Conservation (phyloP, 352 stramenopile genomes). For the Phytophthora chlamydospora region DNA sequence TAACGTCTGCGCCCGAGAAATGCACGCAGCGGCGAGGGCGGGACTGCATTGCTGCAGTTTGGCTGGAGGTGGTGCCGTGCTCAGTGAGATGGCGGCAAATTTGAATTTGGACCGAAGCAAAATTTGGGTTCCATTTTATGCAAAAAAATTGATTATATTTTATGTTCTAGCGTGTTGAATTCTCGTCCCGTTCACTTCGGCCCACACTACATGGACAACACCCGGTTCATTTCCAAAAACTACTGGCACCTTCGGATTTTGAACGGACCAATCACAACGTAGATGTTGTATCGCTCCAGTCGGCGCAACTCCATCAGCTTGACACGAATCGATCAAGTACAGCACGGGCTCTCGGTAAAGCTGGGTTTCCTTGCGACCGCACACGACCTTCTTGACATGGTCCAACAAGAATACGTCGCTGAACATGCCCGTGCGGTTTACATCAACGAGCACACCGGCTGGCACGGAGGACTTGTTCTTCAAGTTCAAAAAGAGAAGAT, state of each 20-base stretch:
- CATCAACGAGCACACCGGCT: slow-evolving; percentile 4
- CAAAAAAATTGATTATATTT: no score
- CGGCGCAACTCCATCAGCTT: slow-evolving; percentile 3
- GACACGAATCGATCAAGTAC: slow-evolving; percentile 17
- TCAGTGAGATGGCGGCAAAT: neutral
- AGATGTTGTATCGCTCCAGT: slow-evolving; percentile 13
- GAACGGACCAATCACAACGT: slow-evolving; percentile 14
- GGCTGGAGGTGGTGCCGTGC: neutral
- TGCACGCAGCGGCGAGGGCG: slow-evolving; percentile 25
- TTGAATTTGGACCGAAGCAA: neutral
- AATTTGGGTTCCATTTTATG: no score
- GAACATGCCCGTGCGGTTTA: slow-evolving; percentile 19
- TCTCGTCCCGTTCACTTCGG: no score
- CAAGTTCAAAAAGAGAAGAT: slow-evolving; percentile 12
- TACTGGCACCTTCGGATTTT: no score
- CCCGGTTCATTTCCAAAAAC: no score
- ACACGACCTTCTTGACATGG: slow-evolving; percentile 2
- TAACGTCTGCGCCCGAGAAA: slow-evolving; percentile 62
- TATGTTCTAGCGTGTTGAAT: no score
- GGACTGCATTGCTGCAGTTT: no score
- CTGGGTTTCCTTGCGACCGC: slow-evolving; percentile 5
- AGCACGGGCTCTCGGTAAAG: slow-evolving; percentile 14
- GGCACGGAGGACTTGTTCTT: slow-evolving; percentile 11
- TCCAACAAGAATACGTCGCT: neutral
- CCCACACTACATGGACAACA: no score